Percentiles rank a stretch among this genome's conserved stretches.
These are phyloP conservation scores for Termitomyces sp. DNA, from an alignment of 768 basidiomycete genomes.

Conservation along the genomic window DNA sequence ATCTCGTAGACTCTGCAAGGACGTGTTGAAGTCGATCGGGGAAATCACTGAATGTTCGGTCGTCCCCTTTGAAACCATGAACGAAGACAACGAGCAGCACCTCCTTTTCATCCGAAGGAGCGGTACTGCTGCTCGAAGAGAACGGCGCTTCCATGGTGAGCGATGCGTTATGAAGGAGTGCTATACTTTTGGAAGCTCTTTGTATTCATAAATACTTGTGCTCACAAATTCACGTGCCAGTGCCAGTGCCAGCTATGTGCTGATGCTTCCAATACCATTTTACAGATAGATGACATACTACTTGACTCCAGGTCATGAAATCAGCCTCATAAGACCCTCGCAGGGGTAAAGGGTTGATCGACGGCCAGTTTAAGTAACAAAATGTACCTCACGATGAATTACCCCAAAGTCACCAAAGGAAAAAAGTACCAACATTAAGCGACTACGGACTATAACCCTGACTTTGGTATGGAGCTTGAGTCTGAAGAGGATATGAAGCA, in stretches of 20 bases:
- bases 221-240: constrained; percentile 1
- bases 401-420: no score
- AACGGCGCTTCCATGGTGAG: not conserved
- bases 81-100: constrained; percentile 69
- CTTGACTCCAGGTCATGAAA: not conserved
- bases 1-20: constrained; percentile 55
- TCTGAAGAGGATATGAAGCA: constrained; percentile 37
- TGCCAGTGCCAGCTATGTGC: not conserved
- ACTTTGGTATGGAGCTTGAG: constrained; percentile 52
- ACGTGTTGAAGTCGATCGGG: constrained; percentile 77
- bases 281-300: not conserved
- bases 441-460: constrained; percentile 31
- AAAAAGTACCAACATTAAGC: not conserved
- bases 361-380: not conserved
- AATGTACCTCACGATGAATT: not conserved
- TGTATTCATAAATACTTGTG: not conserved
- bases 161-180: not conserved
- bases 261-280: not conserved
- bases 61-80: constrained; percentile 65
- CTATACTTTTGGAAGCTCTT: not conserved
- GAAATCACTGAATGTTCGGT: constrained; percentile 72
- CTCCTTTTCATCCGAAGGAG: constrained; percentile 24
- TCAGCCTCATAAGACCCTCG: no score
- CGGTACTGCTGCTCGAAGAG: not conserved
- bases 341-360: no score